Conservation (phyloP, 352 stramenopile genomes). For the Pythium vanterpoolii region DNA sequence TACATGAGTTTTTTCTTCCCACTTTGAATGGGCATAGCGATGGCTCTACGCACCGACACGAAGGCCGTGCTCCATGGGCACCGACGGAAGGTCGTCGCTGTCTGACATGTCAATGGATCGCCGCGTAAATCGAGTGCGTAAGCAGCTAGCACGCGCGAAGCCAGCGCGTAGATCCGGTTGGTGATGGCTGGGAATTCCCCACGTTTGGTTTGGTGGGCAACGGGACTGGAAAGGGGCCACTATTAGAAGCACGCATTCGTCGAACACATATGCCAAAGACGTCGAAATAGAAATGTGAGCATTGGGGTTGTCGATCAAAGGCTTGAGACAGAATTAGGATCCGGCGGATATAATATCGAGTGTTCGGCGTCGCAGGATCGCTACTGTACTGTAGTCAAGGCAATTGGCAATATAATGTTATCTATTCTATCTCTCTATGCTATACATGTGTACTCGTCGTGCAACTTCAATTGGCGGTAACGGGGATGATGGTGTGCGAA, state of each 20-base stretch:
- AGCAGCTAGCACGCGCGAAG: too few species aligned
- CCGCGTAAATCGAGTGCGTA: background rate
- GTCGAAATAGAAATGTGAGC: too few species aligned
- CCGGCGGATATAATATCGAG: too few species aligned
- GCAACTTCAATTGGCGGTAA: constrained; percentile 4
- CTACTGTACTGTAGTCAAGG: too few species aligned
- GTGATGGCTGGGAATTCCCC: background rate
- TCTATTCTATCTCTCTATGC: too few species aligned
- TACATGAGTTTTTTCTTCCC: background rate
- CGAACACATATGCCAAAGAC: constrained; percentile 3
- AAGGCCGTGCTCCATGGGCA: constrained; percentile 66
- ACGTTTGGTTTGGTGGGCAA: background rate
- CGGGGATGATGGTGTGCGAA: constrained; percentile 19
- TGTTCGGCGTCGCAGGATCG: too few species aligned
- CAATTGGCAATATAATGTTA: too few species aligned
- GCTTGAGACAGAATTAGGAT: too few species aligned
- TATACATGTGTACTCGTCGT: too few species aligned
- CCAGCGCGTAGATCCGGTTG: too few species aligned
- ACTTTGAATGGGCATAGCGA: background rate
- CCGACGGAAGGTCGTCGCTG: constrained; percentile 25
- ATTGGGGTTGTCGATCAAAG: too few species aligned
- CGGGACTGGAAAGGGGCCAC: background rate
- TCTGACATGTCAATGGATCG: constrained; percentile 19
- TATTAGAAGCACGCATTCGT: background rate
- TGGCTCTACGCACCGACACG: constrained; percentile 49